Conservation (phyloP, 208 protist species). For the Wallacemonas sp. region DNA sequence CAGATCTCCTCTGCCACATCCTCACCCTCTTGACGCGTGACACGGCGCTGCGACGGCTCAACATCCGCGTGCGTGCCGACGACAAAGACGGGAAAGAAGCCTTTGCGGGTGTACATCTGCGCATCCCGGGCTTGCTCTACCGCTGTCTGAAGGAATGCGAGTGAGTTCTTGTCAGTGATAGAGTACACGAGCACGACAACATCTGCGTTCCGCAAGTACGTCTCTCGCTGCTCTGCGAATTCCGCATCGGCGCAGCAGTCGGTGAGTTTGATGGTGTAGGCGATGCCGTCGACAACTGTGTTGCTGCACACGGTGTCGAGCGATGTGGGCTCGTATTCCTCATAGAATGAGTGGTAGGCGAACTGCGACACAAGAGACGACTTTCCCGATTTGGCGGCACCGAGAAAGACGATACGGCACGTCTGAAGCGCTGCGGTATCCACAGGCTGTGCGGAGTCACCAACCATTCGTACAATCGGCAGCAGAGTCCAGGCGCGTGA, state of each 20-base stretch:
- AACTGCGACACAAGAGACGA: slow-evolving; percentile 58
- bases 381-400: slow-evolving; percentile 51
- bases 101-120: slow-evolving; percentile 15
- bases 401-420: slow-evolving; percentile 14
- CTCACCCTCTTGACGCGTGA: not conserved
- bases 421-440: not conserved
- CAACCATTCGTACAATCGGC: too few relatives aligned
- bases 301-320: slow-evolving; percentile 49
- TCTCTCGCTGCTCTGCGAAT: slow-evolving; percentile 48
- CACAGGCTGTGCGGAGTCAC: too few relatives aligned
- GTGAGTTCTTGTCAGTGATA: slow-evolving; percentile 34
- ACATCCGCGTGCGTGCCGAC: slow-evolving; percentile 53
- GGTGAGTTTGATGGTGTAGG: slow-evolving; percentile 43
- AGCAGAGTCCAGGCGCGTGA: too few relatives aligned
- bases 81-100: slow-evolving; percentile 45
- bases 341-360: slow-evolving; percentile 23
- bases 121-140: slow-evolving; percentile 28
- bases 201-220: slow-evolving; percentile 56
- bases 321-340: slow-evolving; percentile 39
- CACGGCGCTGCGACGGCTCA: not conserved
- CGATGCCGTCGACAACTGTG: slow-evolving; percentile 30
- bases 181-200: slow-evolving; percentile 72
- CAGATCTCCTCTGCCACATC: slow-evolving; percentile 11
- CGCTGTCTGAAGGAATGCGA: slow-evolving; percentile 35
- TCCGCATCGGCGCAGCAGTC: slow-evolving; percentile 49